Percentiles rank a stretch among this genome's conserved stretches.
Evolutionary conservation across 306 rosid species (phyloP).

Genomic region (Rosa lucieae): DNA sequence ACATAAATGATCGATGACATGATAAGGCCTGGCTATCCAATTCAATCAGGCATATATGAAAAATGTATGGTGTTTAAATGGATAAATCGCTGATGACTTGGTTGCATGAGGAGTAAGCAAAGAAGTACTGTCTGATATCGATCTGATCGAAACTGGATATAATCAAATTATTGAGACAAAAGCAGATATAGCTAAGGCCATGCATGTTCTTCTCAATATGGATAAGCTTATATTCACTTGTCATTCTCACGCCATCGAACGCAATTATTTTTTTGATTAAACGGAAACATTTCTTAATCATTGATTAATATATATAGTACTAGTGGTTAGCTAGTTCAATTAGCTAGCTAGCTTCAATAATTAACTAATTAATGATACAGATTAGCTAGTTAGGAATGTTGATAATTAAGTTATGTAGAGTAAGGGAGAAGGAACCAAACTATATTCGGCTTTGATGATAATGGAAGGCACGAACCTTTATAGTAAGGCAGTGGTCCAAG

Average conservation of each 20-base stretch:
- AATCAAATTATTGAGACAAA: neutral
- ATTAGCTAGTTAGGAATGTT: neutral
- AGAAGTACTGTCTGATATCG: neutral
- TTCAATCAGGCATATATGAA: neutral
- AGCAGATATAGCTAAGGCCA: neutral
- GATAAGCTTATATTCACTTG: conserved; percentile 27
- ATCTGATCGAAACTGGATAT: neutral
- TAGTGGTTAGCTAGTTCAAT: neutral
- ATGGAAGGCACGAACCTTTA: conserved; percentile 2
- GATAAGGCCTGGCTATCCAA: neutral
- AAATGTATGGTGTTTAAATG: neutral
- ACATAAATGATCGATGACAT: neutral
- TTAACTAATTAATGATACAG: neutral
- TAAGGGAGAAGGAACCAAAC: neutral
- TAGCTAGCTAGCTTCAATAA: neutral
- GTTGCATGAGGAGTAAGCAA: conserved; percentile 21
- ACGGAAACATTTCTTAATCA: neutral
- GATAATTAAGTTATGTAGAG: neutral
- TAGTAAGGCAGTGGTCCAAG: conserved; percentile 10
- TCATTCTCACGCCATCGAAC: neutral
- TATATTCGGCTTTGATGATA: neutral
- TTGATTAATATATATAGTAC: neutral
- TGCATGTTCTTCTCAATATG: conserved; percentile 11
- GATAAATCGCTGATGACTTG: neutral
- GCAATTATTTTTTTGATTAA: neutral